Evolutionary conservation across 1,284 basidiomycete genomes (phyloP).

Genomic region (Kwoniella shivajii): DNA sequence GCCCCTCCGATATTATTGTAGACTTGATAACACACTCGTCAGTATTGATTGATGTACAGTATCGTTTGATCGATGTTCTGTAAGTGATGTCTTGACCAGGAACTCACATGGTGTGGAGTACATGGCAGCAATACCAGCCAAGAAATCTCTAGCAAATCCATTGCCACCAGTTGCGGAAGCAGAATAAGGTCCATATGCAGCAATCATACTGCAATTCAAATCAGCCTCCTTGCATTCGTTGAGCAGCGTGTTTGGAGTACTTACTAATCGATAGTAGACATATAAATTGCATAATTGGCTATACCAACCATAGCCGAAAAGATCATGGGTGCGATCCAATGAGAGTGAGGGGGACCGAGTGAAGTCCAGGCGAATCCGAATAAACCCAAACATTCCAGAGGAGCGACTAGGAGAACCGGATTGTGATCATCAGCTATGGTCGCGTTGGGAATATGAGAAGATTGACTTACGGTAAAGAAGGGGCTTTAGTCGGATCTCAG

Average conservation of each 20-base stretch:
- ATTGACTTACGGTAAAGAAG: constrained; percentile 44
- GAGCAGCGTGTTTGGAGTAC: background rate
- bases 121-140: constrained; percentile 55
- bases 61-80: too few relatives aligned
- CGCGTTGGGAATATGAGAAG: background rate
- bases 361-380: constrained; percentile 56
- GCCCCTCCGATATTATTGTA: constrained; percentile 42
- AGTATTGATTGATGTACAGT: too few relatives aligned
- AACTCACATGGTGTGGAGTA: constrained; percentile 48
- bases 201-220: constrained; percentile 38
- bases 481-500: constrained; percentile 53
- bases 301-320: constrained; percentile 53
- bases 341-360: constrained; percentile 43
- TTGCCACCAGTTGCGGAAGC: constrained; percentile 53
- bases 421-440: background rate
- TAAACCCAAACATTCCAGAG: constrained; percentile 53
- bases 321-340: constrained; percentile 57
- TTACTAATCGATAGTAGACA: constrained; percentile 53
- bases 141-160: constrained; percentile 45
- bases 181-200: constrained; percentile 54
- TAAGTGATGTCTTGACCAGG: background rate
- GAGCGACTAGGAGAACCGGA: constrained; percentile 26
- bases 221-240: background rate
- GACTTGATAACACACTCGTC: constrained; percentile 28
- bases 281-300: constrained; percentile 48